Evolutionary conservation across 495 filamentous ascomycete species (phyloP), one percentile per base, ranked within the genome.

Genomic region (Trypethelium eluteriae): DNA sequence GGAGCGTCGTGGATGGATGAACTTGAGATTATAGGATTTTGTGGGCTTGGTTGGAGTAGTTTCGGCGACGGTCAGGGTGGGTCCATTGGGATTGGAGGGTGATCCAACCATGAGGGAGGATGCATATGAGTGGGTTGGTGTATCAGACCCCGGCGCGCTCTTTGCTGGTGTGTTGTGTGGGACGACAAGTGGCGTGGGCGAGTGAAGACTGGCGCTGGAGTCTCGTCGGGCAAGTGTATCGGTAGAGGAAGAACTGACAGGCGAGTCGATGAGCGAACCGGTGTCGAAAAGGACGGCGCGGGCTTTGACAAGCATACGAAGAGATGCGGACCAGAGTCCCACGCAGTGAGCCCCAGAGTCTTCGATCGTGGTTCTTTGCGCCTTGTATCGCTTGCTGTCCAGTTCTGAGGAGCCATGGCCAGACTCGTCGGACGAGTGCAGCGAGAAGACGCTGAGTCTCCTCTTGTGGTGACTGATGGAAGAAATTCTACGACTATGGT

Each of bases 351-450:
- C 57, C 4, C 64, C 63, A 44, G 62, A 39, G 11, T 69, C 65
- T 5, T 63, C 68, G 44, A 74, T 71, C 47, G 71, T 66, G 4
- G 64, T 65, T 18, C 73, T 67, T 65, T 74, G 69, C 59, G 71
- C 67, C 25, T 64, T 71, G 49, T 68, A 70, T n/a, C 73, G 71
- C 11, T 61, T 38, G 41, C 69, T 68, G 16, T 73, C 69, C 25
- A 74, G 65, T 59, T 73, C 71, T 18, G 65, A 57, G 1, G 44
- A 25, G 14, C 50, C 65, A 9, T 67, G 63, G 18, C 63, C 68
- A 14, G 62, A 53, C 14, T 62, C 69, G 7, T 70, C 69, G 5
- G 38, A 18, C 3, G 64, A 53, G 25, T 59, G 32, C 39, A 62
- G 39, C 18, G 66, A 71, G 2, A 63, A 65, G 25, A 64, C 34